A percentile compares a stretch with the other conserved stretches of the same genome.
Conservation (phyloP, 495 filamentous ascomycete species). For the Neurospora sp. region DNA sequence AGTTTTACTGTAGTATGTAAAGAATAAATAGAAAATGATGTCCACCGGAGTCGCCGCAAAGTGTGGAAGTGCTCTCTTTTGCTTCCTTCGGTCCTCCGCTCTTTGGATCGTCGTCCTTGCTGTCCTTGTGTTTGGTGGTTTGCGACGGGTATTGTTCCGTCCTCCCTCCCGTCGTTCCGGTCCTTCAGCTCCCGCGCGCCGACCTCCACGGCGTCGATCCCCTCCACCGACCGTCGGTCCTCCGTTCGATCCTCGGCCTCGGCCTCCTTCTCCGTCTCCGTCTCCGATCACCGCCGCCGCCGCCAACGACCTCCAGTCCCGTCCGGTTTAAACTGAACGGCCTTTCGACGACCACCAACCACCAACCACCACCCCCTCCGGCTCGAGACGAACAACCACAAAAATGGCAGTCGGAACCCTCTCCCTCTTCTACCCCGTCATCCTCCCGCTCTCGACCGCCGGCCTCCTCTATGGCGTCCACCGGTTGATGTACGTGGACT, state of each 20-base stretch:
- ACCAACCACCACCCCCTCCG: too few species aligned
- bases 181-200: background rate
- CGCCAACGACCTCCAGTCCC: too few species aligned
- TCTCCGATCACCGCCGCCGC: background rate
- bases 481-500: constrained; percentile 26
- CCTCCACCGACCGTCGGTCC: background rate
- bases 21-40: background rate
- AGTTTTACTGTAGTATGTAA: background rate
- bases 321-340: too few species aligned
- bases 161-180: background rate
- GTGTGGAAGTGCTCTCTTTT: constrained; percentile 30
- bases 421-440: constrained; percentile 27
- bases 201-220: background rate
- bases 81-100: constrained; percentile 24
- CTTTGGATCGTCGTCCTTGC: constrained; percentile 32
- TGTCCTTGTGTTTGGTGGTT: constrained; percentile 20
- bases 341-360: too few species aligned
- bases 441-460: constrained; percentile 24
- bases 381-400: background rate
- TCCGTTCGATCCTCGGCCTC: background rate
- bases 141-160: too few species aligned
- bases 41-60: constrained; percentile 7
- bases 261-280: too few species aligned
- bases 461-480: constrained; percentile 31
- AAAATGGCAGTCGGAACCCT: constrained; percentile 35